Base-by-base conservation (phyloP, 1,139 yeast species). In the Blastobotrys persicus region DNA sequence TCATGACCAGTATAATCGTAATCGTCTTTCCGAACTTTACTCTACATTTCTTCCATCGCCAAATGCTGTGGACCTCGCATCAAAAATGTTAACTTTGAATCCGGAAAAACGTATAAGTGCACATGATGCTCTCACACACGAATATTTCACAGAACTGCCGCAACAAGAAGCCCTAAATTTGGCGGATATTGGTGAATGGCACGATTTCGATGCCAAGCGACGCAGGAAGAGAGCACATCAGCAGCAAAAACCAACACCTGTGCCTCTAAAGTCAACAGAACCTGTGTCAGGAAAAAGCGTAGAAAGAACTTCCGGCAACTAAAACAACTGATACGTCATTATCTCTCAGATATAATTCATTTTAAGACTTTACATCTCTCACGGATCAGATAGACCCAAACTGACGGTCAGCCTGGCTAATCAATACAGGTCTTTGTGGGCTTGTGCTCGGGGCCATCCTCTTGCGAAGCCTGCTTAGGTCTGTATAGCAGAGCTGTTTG, bases 121-220 rank as follows among this genome's bases (percentile, higher is more conserved):
- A 0, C 66, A 67, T 1, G 75, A 76, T 11, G 89, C 94, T 0
- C 70, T 88, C 31, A 57, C 70, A 31, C 88, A 88, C 66, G 72
- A 72, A 1, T 92, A 87, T 68, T 92, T 92, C 62, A 66, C 69
- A 4, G 85, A 83, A 51, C 81, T 76, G 2, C 97, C 97, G 0
- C 55, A 54, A 40, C 83, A 86, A 0, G 78, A 76, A 54, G 71
- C 76, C 4, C 67, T 82, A 45, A 70, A 70, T 12, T 76, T 83
- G 51, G 72, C 76, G 45, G 79, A 76, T 13, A 71, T 83, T 38
- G 89, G 89, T 2, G 98, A 94, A 66, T 91, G 98, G 95, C 98
- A 92, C 64, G 98, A 92, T 64, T 91, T 85, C 66, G 98, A 92
- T 64, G 95, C 96, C 3, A 89, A 92, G 67, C 84, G 83, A 69